These are phyloP conservation scores for Pseudopithomyces chartarum DNA, from an alignment of 2,329 filamentous ascomycete genomes.

Conservation along the genomic window DNA sequence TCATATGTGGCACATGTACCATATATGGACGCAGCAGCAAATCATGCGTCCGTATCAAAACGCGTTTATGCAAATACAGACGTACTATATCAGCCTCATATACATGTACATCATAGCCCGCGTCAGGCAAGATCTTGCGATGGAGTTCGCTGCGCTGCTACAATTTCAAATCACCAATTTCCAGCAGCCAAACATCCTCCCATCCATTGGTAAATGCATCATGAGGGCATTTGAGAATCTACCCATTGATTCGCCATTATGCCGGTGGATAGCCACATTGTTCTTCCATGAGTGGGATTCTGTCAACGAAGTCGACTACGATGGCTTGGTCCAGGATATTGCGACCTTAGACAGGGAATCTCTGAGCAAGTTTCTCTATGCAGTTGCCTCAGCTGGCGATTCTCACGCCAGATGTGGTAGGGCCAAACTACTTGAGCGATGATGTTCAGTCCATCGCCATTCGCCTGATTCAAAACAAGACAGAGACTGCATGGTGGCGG, in stretches of 20 bases:
- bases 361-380: constrained; percentile 16
- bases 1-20: constrained; percentile 6
- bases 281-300: constrained; percentile 20
- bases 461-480: constrained; percentile 4
- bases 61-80: not conserved
- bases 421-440: constrained; percentile 11
- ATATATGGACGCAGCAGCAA: not conserved
- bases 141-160: constrained; percentile 16
- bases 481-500: not conserved
- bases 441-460: constrained; percentile 21
- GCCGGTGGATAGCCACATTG: constrained; percentile 21
- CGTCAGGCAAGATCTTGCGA: not conserved
- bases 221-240: constrained; percentile 19
- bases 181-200: not conserved
- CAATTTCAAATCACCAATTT: constrained; percentile 20
- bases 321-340: constrained; percentile 6
- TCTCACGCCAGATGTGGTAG: constrained; percentile 13
- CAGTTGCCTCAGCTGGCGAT: constrained; percentile 8
- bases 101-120: constrained; percentile 19
- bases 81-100: constrained; percentile 21
- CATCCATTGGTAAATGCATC: not conserved
- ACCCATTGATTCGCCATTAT: constrained; percentile 12
- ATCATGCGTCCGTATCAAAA: not conserved
- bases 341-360: not conserved
- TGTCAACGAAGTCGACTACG: constrained; percentile 4